Percentiles rank a stretch among this genome's conserved stretches.
phyloP scores from a whole-genome alignment of 139 green algal genomes.

The Bryopsis sp. region DNA sequence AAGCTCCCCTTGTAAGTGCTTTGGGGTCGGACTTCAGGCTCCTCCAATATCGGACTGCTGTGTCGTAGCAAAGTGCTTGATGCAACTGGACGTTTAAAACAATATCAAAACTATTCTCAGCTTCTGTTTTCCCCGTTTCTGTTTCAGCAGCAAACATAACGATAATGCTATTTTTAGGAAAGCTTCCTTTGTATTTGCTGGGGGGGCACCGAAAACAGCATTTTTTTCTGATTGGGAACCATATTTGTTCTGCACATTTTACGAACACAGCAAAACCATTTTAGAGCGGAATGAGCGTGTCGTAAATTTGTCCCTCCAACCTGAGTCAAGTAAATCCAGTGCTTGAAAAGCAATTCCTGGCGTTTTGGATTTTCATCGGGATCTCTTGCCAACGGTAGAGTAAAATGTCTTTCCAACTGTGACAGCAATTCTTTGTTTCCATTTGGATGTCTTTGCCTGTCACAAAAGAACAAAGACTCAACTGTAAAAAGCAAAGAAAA shows the following conservation, averaged over 20 bases:
- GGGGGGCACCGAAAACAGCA: not conserved
- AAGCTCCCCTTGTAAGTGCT: slow-evolving; percentile 55
- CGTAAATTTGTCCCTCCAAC: slow-evolving; percentile 13
- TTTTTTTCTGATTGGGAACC: not conserved
- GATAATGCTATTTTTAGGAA: not conserved
- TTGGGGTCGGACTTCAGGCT: slow-evolving; percentile 36
- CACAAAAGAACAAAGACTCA: not conserved
- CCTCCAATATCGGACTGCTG: slow-evolving; percentile 48
- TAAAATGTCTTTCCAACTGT: slow-evolving; percentile 52
- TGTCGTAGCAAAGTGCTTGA: slow-evolving; percentile 63
- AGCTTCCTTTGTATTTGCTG: not conserved
- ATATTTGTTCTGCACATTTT: not conserved
- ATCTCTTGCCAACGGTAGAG: slow-evolving; percentile 19
- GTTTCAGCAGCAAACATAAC: not conserved
- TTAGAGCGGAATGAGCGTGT: not conserved
- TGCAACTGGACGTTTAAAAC: slow-evolving; percentile 29
- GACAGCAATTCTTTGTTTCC: slow-evolving; percentile 45
- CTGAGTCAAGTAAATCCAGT: slow-evolving; percentile 52
- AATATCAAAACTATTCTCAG: slow-evolving; percentile 1
- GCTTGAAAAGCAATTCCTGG: slow-evolving; percentile 23
- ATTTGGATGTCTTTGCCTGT: slow-evolving; percentile 56
- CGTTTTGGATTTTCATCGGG: not conserved
- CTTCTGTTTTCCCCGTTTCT: not conserved
- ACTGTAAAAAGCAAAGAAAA: not conserved
- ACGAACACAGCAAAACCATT: too few species aligned